These are phyloP conservation scores for Penicillium sp. DNA, from an alignment of 2,329 filamentous ascomycete genomes.

Conservation along the genomic window DNA sequence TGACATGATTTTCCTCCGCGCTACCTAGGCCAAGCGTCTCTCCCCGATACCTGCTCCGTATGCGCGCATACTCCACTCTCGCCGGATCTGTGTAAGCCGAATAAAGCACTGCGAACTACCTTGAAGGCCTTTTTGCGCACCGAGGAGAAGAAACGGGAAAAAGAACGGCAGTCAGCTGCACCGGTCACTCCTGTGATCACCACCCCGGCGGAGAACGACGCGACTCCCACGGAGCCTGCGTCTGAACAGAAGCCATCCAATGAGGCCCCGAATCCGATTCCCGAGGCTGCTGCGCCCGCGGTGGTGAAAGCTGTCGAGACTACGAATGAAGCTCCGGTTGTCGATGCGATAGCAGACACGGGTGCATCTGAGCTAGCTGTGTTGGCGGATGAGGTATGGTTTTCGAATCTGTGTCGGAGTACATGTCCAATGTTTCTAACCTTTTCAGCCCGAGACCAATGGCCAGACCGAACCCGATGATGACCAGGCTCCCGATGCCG, in stretches of 20 bases:
- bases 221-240: slow-evolving; percentile 21
- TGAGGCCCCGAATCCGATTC: slow-evolving; percentile 10
- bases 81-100: slow-evolving; percentile 80
- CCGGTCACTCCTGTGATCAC: slow-evolving; percentile 35
- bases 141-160: slow-evolving; percentile 85
- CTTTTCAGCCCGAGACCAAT: slow-evolving; percentile 13
- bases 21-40: slow-evolving; percentile 68
- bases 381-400: slow-evolving; percentile 26
- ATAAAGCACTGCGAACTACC: slow-evolving; percentile 89
- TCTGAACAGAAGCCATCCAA: slow-evolving; percentile 28
- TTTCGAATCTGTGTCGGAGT: not conserved
- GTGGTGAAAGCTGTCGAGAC: slow-evolving; percentile 24
- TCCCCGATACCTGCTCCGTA: slow-evolving; percentile 81
- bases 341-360: slow-evolving; percentile 12
- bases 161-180: slow-evolving; percentile 51
- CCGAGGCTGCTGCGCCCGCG: slow-evolving; percentile 14
- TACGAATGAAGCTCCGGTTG: slow-evolving; percentile 11
- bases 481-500: slow-evolving; percentile 12
- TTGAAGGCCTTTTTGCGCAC: slow-evolving; percentile 89
- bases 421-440: slow-evolving; percentile 1
- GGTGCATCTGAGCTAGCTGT: slow-evolving; percentile 13
- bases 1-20: not conserved
- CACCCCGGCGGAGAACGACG: slow-evolving; percentile 29
- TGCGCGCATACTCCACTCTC: slow-evolving; percentile 91
- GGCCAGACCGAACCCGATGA: slow-evolving; percentile 24